phyloP scores from a whole-genome alignment of 2,329 filamentous ascomycete species.

The Hymenoscyphus repandus region DNA sequence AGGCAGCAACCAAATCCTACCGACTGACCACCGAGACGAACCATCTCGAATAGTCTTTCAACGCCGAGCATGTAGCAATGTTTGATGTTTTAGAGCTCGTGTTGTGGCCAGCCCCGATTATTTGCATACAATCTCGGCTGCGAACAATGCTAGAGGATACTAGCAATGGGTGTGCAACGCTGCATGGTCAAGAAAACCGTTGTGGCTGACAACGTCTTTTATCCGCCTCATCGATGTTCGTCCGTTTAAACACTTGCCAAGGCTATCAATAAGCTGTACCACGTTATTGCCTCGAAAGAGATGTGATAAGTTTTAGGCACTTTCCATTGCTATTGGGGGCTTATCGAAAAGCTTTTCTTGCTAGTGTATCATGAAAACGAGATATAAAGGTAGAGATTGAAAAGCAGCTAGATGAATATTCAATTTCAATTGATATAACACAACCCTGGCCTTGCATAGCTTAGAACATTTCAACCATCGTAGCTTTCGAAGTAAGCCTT shows the following conservation, averaged over 20 bases:
- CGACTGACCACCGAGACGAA: not conserved
- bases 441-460: too few species aligned
- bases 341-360: not conserved
- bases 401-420: too few species aligned
- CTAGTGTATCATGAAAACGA: too few species aligned
- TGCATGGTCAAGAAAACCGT: not conserved
- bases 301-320: not conserved
- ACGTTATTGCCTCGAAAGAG: conserved; percentile 1
- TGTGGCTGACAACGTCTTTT: conserved; percentile 1
- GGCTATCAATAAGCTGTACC: not conserved
- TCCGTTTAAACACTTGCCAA: not conserved
- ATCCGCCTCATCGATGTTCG: not conserved
- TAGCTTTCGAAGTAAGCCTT: too few species aligned
- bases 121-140: not conserved
- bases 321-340: not conserved
- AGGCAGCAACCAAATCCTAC: not conserved
- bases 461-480: too few species aligned
- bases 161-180: not conserved
- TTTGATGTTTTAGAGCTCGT: not conserved
- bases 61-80: not conserved
- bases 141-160: not conserved
- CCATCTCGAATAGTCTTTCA: not conserved
- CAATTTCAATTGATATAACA: too few species aligned
- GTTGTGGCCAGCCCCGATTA: not conserved
- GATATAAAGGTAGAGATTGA: too few species aligned